Evolutionary conservation across 176 grass and related monocot species (phyloP), one percentile per base, ranked within the genome.

Genomic region (Aegilops bicornis): DNA sequence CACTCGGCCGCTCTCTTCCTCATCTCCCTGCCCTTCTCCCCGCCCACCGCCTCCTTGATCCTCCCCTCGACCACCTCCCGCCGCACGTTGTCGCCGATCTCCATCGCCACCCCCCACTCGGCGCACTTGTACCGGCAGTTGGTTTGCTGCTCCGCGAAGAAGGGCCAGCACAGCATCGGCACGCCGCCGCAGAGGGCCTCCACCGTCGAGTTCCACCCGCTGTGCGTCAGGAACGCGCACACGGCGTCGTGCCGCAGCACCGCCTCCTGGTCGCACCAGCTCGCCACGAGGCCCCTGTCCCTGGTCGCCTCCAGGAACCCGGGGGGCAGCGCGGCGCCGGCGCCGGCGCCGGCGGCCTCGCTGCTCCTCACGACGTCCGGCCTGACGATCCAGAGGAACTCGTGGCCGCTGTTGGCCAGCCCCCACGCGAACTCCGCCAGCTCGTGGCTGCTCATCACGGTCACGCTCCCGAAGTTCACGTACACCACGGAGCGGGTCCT

Each of bases 121-220:
- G 32, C 47, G 76, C 87, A 86, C 80, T 36, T 40, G 75, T 89
- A 92, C 68, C 73, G 62, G 62, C 50, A 80, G 80, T 92, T 92
- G 7, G 87, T 84, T 68, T 87, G 87, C 81, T 89, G 84, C 61
- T 92, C 91, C 0, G 76, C 84, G 75, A 84, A 80, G 87, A 83
- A 89, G 0, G 91, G 91, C 91, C 87, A 89, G 80, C 83, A 84
- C 23, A 89, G 66, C 91, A 92, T 87, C 2, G 87, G 84, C 87
- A 89, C 87, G 2, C 87, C 73, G 13, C 65, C 48, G 83, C 25
- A 2, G 2, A 89, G 47, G 60, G 74, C 47, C 87, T 98, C 96
- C 77, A 81, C 1, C 27, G 91, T 93, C 6, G 92, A 97, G 93
- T 97, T 97, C 95, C 95, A 97, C 24, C 95, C 92, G 67, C 89